Evolutionary conservation across 306 rosid genomes (phyloP).

Genomic region (Prunus davidiana): DNA sequence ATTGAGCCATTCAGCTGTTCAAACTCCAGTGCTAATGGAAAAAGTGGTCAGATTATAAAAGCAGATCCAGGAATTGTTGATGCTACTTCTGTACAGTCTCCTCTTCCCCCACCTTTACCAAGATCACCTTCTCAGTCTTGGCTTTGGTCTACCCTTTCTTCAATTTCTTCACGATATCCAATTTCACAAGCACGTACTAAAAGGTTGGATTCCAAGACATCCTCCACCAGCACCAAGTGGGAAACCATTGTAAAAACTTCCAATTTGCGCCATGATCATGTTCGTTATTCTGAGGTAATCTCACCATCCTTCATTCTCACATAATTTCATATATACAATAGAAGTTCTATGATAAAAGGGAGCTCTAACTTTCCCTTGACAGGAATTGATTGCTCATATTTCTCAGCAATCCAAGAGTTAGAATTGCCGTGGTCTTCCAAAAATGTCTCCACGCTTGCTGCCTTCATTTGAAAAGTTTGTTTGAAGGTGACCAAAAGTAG

Average conservation of each 20-base stretch:
- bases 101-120: slow-evolving; percentile 77
- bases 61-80: slow-evolving; percentile 26
- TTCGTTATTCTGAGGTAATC: slow-evolving; percentile 84
- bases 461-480: slow-evolving; percentile 11
- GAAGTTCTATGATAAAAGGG: not conserved
- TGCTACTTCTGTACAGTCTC: slow-evolving; percentile 32
- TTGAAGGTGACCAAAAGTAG: slow-evolving; percentile 11
- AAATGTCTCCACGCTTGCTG: not conserved
- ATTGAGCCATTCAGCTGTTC: slow-evolving; percentile 28
- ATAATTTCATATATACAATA: slow-evolving; percentile 4
- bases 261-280: slow-evolving; percentile 62
- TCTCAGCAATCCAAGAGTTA: slow-evolving; percentile 55
- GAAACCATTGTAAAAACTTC: slow-evolving; percentile 91
- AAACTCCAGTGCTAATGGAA: slow-evolving; percentile 27
- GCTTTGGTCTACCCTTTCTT: slow-evolving; percentile 85
- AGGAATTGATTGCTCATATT: slow-evolving; percentile 66
- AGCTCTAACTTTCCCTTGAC: slow-evolving; percentile 29
- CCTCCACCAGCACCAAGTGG: slow-evolving; percentile 66
- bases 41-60: slow-evolving; percentile 32
- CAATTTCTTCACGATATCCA: slow-evolving; percentile 43
- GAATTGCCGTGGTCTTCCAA: slow-evolving; percentile 8
- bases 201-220: slow-evolving; percentile 37
- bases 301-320: slow-evolving; percentile 7
- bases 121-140: slow-evolving; percentile 95
- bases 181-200: slow-evolving; percentile 32